phyloP scores from a whole-genome alignment of 164 flowering plant genomes.

The Vitis riparia region DNA sequence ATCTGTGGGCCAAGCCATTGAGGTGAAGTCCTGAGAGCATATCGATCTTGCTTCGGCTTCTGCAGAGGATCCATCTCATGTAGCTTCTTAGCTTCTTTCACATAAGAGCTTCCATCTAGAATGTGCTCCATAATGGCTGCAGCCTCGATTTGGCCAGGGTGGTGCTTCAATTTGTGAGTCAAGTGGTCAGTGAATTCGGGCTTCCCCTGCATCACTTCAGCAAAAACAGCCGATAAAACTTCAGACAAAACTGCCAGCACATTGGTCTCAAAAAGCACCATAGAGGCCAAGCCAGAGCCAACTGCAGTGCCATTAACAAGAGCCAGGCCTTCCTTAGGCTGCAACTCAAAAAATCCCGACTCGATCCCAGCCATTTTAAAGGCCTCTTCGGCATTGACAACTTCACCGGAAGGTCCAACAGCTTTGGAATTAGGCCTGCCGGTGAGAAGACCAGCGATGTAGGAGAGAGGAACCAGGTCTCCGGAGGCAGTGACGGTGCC shows the following conservation, averaged over 20 bases:
- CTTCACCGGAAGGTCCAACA: not conserved
- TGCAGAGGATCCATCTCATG: slow-evolving; percentile 8
- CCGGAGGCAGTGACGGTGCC: slow-evolving; percentile 14
- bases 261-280: slow-evolving; percentile 8
- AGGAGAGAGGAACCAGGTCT: slow-evolving; percentile 10
- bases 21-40: slow-evolving; percentile 12
- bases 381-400: not conserved
- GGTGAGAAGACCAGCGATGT: slow-evolving; percentile 9
- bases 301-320: slow-evolving; percentile 14
- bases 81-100: slow-evolving; percentile 8
- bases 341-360: no score
- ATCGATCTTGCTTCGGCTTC: slow-evolving; percentile 18
- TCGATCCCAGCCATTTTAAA: slow-evolving; percentile 5
- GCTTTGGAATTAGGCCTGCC: slow-evolving; percentile 12
- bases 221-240: slow-evolving; percentile 7
- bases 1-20: slow-evolving; percentile 15
- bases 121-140: slow-evolving; percentile 16
- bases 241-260: slow-evolving; percentile 5
- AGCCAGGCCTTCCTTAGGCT: slow-evolving; percentile 11
- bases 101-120: slow-evolving; percentile 13
- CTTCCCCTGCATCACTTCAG: slow-evolving; percentile 15
- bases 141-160: slow-evolving; percentile 12
- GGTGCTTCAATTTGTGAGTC: slow-evolving; percentile 12
- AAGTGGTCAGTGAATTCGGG: slow-evolving; percentile 17
- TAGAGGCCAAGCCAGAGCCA: slow-evolving; percentile 12